Percentiles rank a stretch among this genome's conserved stretches.
These are phyloP conservation scores for Cordyceps sp. DNA, from an alignment of 2,329 filamentous ascomycete genomes.

Conservation along the genomic window DNA sequence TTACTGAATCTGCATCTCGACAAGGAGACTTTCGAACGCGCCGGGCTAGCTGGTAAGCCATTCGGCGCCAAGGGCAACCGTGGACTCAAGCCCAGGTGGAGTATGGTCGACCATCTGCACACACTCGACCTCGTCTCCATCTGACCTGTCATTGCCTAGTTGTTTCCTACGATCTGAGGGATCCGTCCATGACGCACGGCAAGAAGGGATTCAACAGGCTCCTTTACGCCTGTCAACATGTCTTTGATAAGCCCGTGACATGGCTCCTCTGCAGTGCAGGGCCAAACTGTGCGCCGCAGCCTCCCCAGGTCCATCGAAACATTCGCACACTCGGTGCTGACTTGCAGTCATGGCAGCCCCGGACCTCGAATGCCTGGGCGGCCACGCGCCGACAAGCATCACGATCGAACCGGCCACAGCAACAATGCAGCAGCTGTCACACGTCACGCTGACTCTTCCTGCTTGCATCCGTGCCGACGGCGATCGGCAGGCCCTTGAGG, in stretches of 20 bases:
- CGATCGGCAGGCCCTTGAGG: conserved; percentile 37
- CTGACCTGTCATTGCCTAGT: conserved; percentile 26
- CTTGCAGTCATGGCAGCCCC: too few species aligned
- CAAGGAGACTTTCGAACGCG: conserved; percentile 66
- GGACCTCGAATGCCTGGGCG: conserved; percentile 29
- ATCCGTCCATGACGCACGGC: conserved; percentile 62
- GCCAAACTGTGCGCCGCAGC: conserved; percentile 2
- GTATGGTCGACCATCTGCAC: conserved; percentile 26
- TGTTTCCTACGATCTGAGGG: conserved; percentile 59
- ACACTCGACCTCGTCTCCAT: background rate
- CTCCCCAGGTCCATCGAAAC: background rate
- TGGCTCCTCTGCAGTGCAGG: conserved; percentile 65
- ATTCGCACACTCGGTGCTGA: too few species aligned
- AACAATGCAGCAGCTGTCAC: conserved; percentile 6
- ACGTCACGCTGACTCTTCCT: conserved; percentile 10
- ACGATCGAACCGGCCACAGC: conserved; percentile 12
- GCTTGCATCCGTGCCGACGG: conserved; percentile 13
- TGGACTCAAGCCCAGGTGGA: conserved; percentile 52
- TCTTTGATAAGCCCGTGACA: conserved; percentile 46
- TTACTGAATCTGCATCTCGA: conserved; percentile 61
- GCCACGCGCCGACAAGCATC: conserved; percentile 25
- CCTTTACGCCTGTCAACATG: conserved; percentile 62
- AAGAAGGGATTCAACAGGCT: conserved; percentile 72
- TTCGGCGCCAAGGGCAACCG: conserved; percentile 40
- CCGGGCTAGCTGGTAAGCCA: conserved; percentile 61